Base-by-base conservation (phyloP, 1,139 yeast genomes). In the Pichia sp. region DNA sequence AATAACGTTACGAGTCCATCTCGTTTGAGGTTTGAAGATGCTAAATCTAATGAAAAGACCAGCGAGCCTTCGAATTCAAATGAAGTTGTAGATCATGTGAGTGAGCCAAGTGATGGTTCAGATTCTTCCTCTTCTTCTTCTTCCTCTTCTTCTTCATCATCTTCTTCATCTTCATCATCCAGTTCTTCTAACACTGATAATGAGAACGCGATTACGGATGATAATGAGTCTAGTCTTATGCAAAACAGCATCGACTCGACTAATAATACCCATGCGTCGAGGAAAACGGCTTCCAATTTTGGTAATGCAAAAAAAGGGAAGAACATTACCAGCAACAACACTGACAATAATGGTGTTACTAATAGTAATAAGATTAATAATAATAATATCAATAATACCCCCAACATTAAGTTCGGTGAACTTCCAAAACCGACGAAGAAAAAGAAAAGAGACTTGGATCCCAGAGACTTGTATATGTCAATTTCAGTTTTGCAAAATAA, bases 381-480 rank as follows among this genome's bases (percentile, higher is more conserved):
- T 20, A 20, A 12, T 44, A 27, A 30, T 27, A 29, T n/a, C 8
- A 9, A 14, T 31, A 46, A 45, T 12, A 33, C 52, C 5, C 53
- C 56, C 4, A 73, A 71, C 50, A 75, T 75, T 55, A 72, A 66
- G 47, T 76, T 76, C 64, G 78, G 70, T 1, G 64, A 60, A 41
- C 66, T 78, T 38, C 85, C 84, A 0, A 70, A 71, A 46, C 83
- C 83, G 6, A 57, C 16, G 47, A 59, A 64, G 55, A 65, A 80
- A 31, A 71, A 76, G 20, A 73, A 40, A 27, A 40, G 75, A 27
- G 84, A 84, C 43, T 74, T 87, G 10, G 84, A 84, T 38, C 97
- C 97, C 1, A 82, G 87, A 51, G 97, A 91, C 65, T 85, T 91
- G 84, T 85, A 77, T 66, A 77, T 86, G 71, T 89, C 96, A 1